phyloP scores from a whole-genome alignment of 371 early-diverging fungal species.

The Saksenaea vasiformis region DNA sequence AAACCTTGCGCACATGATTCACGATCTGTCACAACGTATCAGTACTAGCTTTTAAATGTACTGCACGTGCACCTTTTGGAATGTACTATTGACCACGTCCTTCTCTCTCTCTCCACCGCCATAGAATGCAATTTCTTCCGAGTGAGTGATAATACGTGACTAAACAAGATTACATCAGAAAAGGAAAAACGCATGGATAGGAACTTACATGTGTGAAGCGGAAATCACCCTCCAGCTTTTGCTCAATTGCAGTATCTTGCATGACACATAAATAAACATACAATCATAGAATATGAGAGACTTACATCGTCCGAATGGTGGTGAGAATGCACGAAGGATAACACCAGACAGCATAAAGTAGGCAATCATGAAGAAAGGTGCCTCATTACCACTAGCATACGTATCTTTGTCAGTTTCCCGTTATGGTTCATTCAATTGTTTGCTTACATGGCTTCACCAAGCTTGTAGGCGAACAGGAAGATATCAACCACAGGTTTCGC shows the following conservation, averaged over 20 bases:
- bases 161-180: conserved; percentile 13
- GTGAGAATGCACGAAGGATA: conserved; percentile 76
- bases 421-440: background rate
- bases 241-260: conserved; percentile 74
- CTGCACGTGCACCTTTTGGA: conserved; percentile 53
- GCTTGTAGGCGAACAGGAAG: conserved; percentile 80
- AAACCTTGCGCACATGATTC: conserved; percentile 76
- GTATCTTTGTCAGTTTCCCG: background rate
- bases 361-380: conserved; percentile 79
- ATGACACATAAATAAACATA: background rate
- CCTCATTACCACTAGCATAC: conserved; percentile 57
- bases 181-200: conserved; percentile 2
- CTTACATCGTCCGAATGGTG: conserved; percentile 82
- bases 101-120: conserved; percentile 77
- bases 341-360: conserved; percentile 80
- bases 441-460: conserved; percentile 79
- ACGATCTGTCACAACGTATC: conserved; percentile 47
- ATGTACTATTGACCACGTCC: conserved; percentile 68
- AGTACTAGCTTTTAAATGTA: background rate
- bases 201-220: conserved; percentile 75
- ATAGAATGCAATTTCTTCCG: conserved; percentile 90
- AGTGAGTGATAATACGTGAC: conserved; percentile 81
- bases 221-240: conserved; percentile 85
- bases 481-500: conserved; percentile 86
- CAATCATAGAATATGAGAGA: background rate